Evolutionary conservation across 139 green algal species (phyloP).

Genomic region (Coelastrella sp.): DNA sequence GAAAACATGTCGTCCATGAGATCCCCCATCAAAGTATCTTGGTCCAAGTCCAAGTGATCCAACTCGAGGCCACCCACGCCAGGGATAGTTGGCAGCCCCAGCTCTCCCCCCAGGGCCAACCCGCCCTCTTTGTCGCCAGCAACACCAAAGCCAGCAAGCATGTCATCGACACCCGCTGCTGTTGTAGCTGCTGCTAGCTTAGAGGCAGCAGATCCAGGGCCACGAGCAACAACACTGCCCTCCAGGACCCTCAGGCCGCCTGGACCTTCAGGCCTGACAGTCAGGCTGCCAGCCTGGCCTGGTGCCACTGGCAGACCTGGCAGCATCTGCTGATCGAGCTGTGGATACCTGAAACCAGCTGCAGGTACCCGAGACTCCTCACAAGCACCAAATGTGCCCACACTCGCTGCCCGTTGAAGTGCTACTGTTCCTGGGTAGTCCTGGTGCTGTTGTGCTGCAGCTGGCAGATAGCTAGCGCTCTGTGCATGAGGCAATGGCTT

Average conservation of each 20-base stretch:
- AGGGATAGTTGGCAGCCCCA: background rate
- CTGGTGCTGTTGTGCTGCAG: conserved; percentile 5
- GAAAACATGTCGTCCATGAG: background rate
- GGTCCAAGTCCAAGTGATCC: background rate
- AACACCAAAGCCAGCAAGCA: background rate
- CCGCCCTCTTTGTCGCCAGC: background rate
- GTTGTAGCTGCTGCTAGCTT: background rate
- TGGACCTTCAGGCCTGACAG: background rate
- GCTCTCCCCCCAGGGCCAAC: background rate
- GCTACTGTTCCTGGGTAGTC: background rate
- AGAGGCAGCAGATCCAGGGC: background rate
- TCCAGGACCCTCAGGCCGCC: background rate
- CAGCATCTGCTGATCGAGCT: background rate
- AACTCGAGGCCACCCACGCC: background rate
- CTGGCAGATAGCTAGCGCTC: background rate
- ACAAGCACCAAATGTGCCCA: too few species aligned
- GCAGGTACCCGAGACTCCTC: too few species aligned
- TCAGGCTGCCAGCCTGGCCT: background rate
- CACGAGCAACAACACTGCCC: background rate
- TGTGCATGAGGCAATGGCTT: background rate
- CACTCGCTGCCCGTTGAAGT: too few species aligned
- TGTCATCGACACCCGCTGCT: background rate
- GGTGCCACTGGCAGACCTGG: background rate
- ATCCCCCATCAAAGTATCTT: background rate
- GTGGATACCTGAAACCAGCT: background rate